These are phyloP conservation scores for Mycena vulgaris DNA, from an alignment of 768 basidiomycete genomes.

Conservation along the genomic window DNA sequence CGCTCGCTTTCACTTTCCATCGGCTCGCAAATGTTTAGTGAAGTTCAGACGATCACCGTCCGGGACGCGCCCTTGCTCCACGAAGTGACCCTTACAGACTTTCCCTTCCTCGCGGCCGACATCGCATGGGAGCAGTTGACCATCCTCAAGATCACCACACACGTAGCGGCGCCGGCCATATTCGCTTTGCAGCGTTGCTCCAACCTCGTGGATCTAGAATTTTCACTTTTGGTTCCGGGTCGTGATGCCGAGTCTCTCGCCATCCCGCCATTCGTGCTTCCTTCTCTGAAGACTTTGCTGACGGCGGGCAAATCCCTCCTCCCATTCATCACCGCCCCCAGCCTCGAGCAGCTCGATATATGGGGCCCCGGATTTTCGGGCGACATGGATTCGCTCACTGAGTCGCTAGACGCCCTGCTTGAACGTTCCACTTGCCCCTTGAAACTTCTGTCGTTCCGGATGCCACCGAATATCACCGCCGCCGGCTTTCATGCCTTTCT, in stretches of 20 bases:
- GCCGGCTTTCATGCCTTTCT: background rate
- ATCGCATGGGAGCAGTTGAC: conserved; percentile 11
- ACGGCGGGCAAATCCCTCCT: background rate
- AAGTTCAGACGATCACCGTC: background rate
- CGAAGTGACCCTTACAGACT: background rate
- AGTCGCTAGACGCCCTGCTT: background rate
- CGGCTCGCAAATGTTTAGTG: background rate
- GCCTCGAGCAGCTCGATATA: conserved; percentile 4
- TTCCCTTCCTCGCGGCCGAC: background rate
- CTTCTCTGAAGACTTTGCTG: background rate
- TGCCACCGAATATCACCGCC: background rate
- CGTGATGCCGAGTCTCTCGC: background rate
- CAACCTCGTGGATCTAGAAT: background rate
- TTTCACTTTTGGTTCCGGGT: background rate
- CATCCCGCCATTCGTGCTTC: background rate
- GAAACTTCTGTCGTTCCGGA: background rate
- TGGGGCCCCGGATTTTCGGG: conserved; percentile 5
- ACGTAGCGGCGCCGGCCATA: background rate
- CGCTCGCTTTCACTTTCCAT: background rate
- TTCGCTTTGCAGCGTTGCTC: background rate
- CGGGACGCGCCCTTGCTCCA: conserved; percentile 2
- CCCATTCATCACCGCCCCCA: background rate
- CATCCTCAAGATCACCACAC: background rate
- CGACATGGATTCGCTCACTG: background rate
- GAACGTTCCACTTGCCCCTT: conserved; percentile 5